These are phyloP conservation scores for Rubia occidens DNA, from an alignment of 305 asterid species.

Conservation along the genomic window DNA sequence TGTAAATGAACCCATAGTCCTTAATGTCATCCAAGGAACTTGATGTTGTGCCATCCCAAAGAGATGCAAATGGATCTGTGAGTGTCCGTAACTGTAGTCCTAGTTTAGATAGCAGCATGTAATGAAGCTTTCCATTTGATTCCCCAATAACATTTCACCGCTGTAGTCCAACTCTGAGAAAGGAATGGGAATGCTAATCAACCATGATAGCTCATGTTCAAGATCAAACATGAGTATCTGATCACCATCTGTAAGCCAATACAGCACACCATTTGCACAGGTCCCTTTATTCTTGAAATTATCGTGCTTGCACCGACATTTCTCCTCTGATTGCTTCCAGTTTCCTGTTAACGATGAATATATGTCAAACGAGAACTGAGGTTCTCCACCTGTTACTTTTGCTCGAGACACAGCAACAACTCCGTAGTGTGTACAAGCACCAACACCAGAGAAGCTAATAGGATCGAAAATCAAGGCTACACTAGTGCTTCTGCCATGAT, in stretches of 20 bases:
- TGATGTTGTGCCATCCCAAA: constrained; percentile 32
- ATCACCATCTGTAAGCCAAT: constrained; percentile 53
- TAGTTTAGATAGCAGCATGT: constrained; percentile 33
- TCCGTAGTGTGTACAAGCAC: constrained; percentile 33
- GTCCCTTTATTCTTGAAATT: constrained; percentile 38
- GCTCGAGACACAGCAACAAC: constrained; percentile 32
- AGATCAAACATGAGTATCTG: constrained; percentile 52
- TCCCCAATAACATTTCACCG: constrained; percentile 56
- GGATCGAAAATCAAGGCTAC: constrained; percentile 50
- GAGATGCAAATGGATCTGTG: constrained; percentile 31
- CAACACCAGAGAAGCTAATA: constrained; percentile 13
- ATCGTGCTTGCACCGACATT: constrained; percentile 24
- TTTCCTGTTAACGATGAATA: constrained; percentile 36
- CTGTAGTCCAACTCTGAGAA: constrained; percentile 13
- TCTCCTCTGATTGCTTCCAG: constrained; percentile 43
- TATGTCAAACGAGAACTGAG: constrained; percentile 30
- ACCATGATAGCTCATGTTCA: constrained; percentile 33
- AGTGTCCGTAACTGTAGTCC: constrained; percentile 62
- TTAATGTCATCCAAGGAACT: constrained; percentile 35
- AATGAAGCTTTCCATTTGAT: constrained; percentile 32
- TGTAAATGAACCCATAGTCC: constrained; percentile 17
- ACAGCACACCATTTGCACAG: constrained; percentile 32
- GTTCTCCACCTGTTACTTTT: constrained; percentile 21
- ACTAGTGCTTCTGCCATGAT: constrained; percentile 26
- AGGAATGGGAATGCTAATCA: constrained; percentile 43